These are phyloP conservation scores for Begonia loranthoides DNA, from an alignment of 306 rosid species.

Conservation along the genomic window DNA sequence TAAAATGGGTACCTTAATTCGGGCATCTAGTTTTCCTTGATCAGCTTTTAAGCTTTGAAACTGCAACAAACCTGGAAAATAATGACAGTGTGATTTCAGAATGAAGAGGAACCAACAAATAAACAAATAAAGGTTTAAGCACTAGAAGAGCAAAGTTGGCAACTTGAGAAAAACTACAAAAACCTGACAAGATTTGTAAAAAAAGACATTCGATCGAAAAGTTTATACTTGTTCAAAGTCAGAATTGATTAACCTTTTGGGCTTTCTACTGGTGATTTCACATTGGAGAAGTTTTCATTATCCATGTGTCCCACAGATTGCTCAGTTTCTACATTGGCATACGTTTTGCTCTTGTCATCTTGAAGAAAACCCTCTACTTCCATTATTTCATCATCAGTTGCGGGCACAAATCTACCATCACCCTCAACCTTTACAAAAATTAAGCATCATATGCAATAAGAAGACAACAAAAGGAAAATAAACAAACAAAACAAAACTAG, in stretches of 20 bases:
- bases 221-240: too few species aligned
- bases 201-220: too few species aligned
- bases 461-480: background rate
- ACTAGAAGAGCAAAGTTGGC: too few species aligned
- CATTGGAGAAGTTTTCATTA: constrained; percentile 42
- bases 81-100: too few species aligned
- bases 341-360: constrained; percentile 52
- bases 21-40: constrained; percentile 46
- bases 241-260: constrained; percentile 48
- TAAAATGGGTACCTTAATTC: constrained; percentile 75
- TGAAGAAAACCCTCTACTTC: constrained; percentile 80
- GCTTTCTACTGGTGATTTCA: constrained; percentile 56
- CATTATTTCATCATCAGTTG: constrained; percentile 92
- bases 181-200: too few species aligned
- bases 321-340: constrained; percentile 38
- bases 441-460: constrained; percentile 8
- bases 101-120: too few species aligned
- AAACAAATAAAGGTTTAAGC: too few species aligned
- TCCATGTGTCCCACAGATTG: constrained; percentile 42
- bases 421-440: constrained; percentile 74
- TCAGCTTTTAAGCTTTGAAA: constrained; percentile 40
- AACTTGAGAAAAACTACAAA: too few species aligned
- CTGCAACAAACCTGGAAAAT: constrained; percentile 26
- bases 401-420: constrained; percentile 95
- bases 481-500: too few species aligned